A percentile compares a stretch with the other conserved stretches of the same genome.
These are phyloP conservation scores for Calamus simplicifolius DNA, from an alignment of 176 grass and related monocot species.

Conservation along the genomic window DNA sequence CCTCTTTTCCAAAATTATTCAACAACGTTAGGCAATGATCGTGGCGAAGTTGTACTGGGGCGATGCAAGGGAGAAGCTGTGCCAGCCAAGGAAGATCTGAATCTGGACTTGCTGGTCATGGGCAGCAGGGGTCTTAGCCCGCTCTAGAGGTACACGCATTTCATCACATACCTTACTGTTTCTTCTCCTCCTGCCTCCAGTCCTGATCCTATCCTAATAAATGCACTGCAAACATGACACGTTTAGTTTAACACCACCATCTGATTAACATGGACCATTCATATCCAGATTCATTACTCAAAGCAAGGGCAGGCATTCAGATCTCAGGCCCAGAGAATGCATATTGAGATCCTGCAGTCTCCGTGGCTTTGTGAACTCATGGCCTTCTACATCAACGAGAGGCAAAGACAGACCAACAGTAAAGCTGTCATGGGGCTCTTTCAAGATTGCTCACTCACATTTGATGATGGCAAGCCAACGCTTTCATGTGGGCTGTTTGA, in stretches of 20 bases:
- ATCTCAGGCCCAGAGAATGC: slow-evolving; percentile 68
- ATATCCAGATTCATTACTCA: slow-evolving; percentile 72
- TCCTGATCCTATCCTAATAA: too few species aligned
- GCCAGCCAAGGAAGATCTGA: too few species aligned
- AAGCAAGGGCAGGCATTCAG: slow-evolving; percentile 90
- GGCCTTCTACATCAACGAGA: slow-evolving; percentile 89
- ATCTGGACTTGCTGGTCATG: too few species aligned
- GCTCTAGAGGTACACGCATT: too few species aligned
- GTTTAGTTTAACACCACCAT: not conserved
- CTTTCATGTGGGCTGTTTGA: slow-evolving; percentile 66
- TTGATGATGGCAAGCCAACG: slow-evolving; percentile 59
- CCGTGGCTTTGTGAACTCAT: slow-evolving; percentile 81
- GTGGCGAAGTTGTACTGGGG: too few species aligned
- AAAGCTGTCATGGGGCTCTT: slow-evolving; percentile 49
- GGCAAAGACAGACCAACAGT: slow-evolving; percentile 32
- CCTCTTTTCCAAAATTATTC: too few species aligned
- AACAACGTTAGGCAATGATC: too few species aligned
- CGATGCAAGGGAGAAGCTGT: too few species aligned
- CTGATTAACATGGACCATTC: not conserved
- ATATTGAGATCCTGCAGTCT: slow-evolving; percentile 93
- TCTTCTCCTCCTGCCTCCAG: too few species aligned
- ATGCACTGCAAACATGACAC: too few species aligned
- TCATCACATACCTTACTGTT: too few species aligned
- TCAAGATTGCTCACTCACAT: slow-evolving; percentile 53
- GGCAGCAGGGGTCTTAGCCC: too few species aligned